phyloP scores from a whole-genome alignment of 2,329 filamentous ascomycete genomes.

The Harringtonia lauricola region DNA sequence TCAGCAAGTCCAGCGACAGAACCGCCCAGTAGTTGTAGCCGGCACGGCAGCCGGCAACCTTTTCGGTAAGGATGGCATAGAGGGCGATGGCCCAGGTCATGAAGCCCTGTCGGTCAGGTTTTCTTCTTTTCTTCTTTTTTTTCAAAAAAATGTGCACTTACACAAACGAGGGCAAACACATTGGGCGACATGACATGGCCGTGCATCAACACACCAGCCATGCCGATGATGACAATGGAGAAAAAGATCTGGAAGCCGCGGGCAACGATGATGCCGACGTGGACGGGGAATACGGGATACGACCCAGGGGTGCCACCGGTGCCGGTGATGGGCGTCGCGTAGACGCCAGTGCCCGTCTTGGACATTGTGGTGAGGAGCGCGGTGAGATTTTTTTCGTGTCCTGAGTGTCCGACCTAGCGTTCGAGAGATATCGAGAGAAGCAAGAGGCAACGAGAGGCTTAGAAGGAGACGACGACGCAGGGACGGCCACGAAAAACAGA shows the following conservation, averaged over 20 bases:
- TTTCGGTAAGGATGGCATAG: conserved; percentile 18
- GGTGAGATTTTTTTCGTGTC: too few relatives aligned
- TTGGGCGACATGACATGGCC: conserved; percentile 14
- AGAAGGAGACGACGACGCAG: too few relatives aligned
- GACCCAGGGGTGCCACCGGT: conserved; percentile 8
- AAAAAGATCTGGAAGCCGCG: conserved; percentile 19
- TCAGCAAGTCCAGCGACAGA: conserved; percentile 19
- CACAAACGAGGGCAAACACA: conserved; percentile 19
- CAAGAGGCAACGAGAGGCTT: too few relatives aligned
- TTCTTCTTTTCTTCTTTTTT: not conserved
- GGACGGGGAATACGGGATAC: conserved; percentile 15
- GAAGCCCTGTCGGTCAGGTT: conserved; percentile 12
- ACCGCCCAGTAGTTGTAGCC: conserved; percentile 23
- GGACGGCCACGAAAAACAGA: too few relatives aligned
- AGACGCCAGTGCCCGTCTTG: not conserved
- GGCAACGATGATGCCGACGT: conserved; percentile 15
- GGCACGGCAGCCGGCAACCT: conserved; percentile 12
- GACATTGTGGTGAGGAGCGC: not conserved
- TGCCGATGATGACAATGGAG: conserved; percentile 14
- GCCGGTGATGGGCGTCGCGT: conserved; percentile 6
- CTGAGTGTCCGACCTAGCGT: too few relatives aligned
- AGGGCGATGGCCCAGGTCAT: conserved; percentile 18
- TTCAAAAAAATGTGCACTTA: conserved; percentile 9
- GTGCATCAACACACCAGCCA: conserved; percentile 19
- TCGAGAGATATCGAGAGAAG: too few relatives aligned